These are phyloP conservation scores for Xylogone sp. DNA, from an alignment of 2,329 filamentous ascomycete genomes.

Conservation along the genomic window DNA sequence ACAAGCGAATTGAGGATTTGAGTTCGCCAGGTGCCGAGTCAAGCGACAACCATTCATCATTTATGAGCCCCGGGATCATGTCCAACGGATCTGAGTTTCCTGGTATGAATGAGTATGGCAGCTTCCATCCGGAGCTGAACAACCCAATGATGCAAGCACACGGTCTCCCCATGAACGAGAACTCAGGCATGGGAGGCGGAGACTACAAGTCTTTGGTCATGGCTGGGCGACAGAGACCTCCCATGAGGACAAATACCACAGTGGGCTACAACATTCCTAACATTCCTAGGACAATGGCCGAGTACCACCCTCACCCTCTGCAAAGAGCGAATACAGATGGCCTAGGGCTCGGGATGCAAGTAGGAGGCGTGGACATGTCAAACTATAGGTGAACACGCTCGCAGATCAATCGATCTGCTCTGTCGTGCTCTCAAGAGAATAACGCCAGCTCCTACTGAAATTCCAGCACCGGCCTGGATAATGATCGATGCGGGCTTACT, in stretches of 20 bases:
- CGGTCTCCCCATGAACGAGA: conserved; percentile 1
- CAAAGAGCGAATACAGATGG: conserved; percentile 16
- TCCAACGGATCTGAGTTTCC: conserved; percentile 22
- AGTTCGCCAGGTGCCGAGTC: conserved; percentile 16
- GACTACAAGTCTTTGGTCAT: conserved; percentile 8
- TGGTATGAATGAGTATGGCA: conserved; percentile 14
- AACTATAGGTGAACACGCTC: conserved; percentile 9
- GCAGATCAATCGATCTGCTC: background rate
- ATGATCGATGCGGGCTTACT: no score
- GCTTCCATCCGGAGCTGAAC: conserved; percentile 14
- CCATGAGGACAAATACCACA: conserved; percentile 16
- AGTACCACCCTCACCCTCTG: conserved; percentile 14
- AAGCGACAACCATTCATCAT: conserved; percentile 16
- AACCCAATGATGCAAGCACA: conserved; percentile 10
- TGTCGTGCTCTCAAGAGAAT: no score
- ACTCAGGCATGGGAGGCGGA: conserved; percentile 3
- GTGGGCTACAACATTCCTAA: conserved; percentile 17
- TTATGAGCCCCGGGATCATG: conserved; percentile 19
- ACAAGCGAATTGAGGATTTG: conserved; percentile 24
- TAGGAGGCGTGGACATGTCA: conserved; percentile 7
- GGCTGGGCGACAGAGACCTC: conserved; percentile 15
- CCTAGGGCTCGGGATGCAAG: conserved; percentile 1
- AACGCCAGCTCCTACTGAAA: no score
- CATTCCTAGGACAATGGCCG: conserved; percentile 23
- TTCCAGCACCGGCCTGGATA: no score